Conservation (phyloP, 2,329 filamentous ascomycete species). For the Didymella arachidicola region DNA sequence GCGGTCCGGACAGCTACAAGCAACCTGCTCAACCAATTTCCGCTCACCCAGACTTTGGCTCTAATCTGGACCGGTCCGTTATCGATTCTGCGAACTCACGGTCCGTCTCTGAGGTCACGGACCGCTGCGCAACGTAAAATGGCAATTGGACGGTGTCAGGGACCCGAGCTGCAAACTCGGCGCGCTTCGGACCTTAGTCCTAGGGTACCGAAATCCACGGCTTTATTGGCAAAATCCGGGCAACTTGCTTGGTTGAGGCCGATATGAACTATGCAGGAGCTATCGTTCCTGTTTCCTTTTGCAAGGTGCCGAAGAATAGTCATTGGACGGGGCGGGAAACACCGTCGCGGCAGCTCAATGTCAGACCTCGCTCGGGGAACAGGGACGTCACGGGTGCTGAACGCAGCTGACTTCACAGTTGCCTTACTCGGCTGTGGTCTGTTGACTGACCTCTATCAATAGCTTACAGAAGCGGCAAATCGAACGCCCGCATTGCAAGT, state of each 20-base stretch:
- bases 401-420: constrained; percentile 5
- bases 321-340: neutral
- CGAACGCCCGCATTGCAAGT: neutral
- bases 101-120: constrained; percentile 17
- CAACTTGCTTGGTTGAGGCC: constrained; percentile 11
- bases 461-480: neutral
- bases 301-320: neutral
- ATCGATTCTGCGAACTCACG: constrained; percentile 18
- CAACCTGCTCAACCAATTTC: constrained; percentile 16
- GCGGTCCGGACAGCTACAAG: constrained; percentile 7
- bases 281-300: neutral
- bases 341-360: constrained; percentile 2
- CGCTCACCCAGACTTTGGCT: constrained; percentile 13
- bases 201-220: constrained; percentile 14
- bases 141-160: constrained; percentile 15
- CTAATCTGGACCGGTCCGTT: constrained; percentile 21
- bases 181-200: constrained; percentile 20
- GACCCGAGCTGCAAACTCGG: constrained; percentile 9
- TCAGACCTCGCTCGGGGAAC: constrained; percentile 4
- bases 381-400: constrained; percentile 9
- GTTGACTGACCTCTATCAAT: constrained; percentile 3
- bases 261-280: constrained; percentile 3
- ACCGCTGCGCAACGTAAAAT: constrained; percentile 16
- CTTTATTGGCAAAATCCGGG: constrained; percentile 5
- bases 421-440: constrained; percentile 2